phyloP scores from a whole-genome alignment of 2,329 filamentous ascomycete genomes.

The Xylariomycetidae sp. region DNA sequence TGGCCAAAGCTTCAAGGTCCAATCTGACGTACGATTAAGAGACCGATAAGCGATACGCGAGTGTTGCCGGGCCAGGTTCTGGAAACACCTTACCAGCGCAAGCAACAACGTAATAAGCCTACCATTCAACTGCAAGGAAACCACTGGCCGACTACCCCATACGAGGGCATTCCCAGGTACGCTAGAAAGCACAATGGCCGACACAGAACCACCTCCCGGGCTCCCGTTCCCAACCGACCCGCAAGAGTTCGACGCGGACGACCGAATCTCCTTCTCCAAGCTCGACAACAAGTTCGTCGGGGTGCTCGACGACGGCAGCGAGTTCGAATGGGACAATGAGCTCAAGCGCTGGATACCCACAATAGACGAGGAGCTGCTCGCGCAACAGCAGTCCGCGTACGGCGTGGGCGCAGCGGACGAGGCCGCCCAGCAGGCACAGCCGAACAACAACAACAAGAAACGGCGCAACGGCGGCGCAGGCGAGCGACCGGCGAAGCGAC shows the following conservation, averaged over 20 bases:
- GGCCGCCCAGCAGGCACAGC: conserved; percentile 22
- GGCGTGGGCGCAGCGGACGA: conserved; percentile 32
- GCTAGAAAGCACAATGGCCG: conserved; percentile 14
- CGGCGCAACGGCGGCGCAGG: conserved; percentile 33
- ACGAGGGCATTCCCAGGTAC: conserved; percentile 3
- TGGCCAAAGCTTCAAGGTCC: too few species aligned
- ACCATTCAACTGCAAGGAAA: too few species aligned
- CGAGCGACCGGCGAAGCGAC: conserved; percentile 38
- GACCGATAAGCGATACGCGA: too few species aligned
- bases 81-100: too few species aligned
- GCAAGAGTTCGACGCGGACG: conserved; percentile 67
- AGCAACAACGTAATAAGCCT: too few species aligned
- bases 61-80: too few species aligned
- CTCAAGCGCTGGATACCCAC: conserved; percentile 70
- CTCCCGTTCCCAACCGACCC: conserved; percentile 51
- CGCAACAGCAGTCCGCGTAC: conserved; percentile 27
- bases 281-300: conserved; percentile 76
- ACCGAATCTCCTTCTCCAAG: conserved; percentile 82
- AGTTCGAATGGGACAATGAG: conserved; percentile 73
- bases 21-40: too few species aligned
- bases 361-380: conserved; percentile 35
- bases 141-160: too few species aligned
- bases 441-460: conserved; percentile 28
- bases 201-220: conserved; percentile 16
- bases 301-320: conserved; percentile 75